Base-by-base conservation (phyloP, 495 filamentous ascomycete genomes). In the Penicillium pancosmium region DNA sequence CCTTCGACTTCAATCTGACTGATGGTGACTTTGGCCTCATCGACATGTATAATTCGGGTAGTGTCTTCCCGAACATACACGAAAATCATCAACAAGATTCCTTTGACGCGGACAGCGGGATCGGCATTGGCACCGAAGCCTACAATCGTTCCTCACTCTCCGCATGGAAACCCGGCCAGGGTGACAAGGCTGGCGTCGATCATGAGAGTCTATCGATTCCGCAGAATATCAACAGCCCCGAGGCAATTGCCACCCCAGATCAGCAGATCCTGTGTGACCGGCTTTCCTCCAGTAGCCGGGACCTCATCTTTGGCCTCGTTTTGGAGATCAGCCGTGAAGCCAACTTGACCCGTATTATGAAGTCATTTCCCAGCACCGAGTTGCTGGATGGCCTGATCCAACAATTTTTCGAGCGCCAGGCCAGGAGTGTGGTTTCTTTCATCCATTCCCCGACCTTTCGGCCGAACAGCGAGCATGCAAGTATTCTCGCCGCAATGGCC, bases 361-460 rank as follows among this genome's bases (percentile, higher is more conserved):
- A 81, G 35, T 83, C 83, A 0, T 88, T 89, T 60, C 86, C 86
- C 0, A 82, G 83, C 4, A 76, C 78, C 0, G 82, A 85, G 36
- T 61, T 85, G 2, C 72, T 88, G 44, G 84, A 88, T 60, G 81
- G 74, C 13, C 71, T 88, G 50, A 82, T 88, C 13, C 85, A 88
- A 50, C 76, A 81, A 48, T 88, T 83, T 40, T 75, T 89, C 12
- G 78, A 77, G 2, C 72, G 76, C 0, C 83, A 86, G 15, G 66
- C 66, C 0, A 76, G 75, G 16, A 72, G 75, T 12, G 73, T 81
- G 0, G 80, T 81, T 35, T 72, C 77, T 12, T 88, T 80, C 76
- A 79, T 89, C 16, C 84, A 88, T 64, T 78, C 74, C 10, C 76
- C 81, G 2, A 85, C 81, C 0, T 83, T 88, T 43, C 74, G 69